Conservation (phyloP, 805 yeast species). For the Candida awuae region DNA sequence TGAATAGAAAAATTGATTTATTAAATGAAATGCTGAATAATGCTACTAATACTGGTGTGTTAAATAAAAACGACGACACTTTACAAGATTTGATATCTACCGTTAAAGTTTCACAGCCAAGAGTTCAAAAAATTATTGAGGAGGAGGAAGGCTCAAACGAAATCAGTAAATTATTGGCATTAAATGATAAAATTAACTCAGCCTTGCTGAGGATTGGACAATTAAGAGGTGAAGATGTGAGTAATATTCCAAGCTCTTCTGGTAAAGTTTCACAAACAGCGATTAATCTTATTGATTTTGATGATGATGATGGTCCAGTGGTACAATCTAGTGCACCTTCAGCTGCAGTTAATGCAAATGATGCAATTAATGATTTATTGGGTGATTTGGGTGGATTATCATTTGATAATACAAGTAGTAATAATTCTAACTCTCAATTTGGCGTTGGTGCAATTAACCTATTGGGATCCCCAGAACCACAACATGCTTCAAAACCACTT, state of each 20-base stretch:
- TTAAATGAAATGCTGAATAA: conserved; percentile 76
- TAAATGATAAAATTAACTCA: conserved; percentile 70
- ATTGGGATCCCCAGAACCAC: conserved; percentile 25
- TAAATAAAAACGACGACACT: conserved; percentile 57
- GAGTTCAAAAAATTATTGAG: conserved; percentile 71
- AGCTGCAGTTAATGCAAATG: conserved; percentile 25
- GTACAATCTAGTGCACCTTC: conserved; percentile 13
- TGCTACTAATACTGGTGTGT: conserved; percentile 33
- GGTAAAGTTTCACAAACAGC: conserved; percentile 18
- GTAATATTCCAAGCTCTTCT: conserved; percentile 37
- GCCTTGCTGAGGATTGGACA: conserved; percentile 59
- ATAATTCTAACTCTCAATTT: conserved; percentile 10
- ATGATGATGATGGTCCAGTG: conserved; percentile 37
- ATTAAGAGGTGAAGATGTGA: conserved; percentile 52
- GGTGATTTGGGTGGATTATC: conserved; percentile 63
- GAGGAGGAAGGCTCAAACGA: conserved; percentile 70
- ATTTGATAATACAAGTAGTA: conserved; percentile 30
- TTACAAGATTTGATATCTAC: conserved; percentile 68
- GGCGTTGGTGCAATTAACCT: conserved; percentile 27
- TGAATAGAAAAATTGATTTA: conserved; percentile 78
- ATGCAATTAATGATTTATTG: conserved; percentile 57
- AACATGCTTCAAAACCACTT: conserved; percentile 7
- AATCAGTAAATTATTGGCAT: conserved; percentile 52
- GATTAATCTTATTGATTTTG: conserved; percentile 65
- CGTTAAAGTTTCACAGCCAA: conserved; percentile 79